Conservation (phyloP, 164 flowering plant genomes). For the Dillenia turbinata region DNA sequence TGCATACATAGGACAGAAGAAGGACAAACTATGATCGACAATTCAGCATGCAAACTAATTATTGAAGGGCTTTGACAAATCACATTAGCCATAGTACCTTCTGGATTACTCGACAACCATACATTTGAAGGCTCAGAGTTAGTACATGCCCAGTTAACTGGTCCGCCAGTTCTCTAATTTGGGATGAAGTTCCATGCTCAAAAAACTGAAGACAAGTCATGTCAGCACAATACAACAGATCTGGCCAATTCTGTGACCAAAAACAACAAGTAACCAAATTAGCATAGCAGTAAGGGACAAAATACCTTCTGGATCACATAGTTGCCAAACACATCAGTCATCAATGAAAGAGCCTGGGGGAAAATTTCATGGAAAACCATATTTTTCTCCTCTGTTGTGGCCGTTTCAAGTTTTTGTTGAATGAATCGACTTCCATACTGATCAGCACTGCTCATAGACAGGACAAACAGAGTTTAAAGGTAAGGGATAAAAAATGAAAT, state of each 20-base stretch:
- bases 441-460: constrained; percentile 62
- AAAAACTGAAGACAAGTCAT: constrained; percentile 51
- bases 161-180: constrained; percentile 73
- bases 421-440: constrained; percentile 98
- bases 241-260: neutral
- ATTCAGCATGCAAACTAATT: no score
- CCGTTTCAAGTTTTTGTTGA: constrained; percentile 96
- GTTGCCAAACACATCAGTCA: constrained; percentile 99
- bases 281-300: neutral
- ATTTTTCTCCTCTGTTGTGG: constrained; percentile 76
- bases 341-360: constrained; percentile 85
- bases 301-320: constrained; percentile 97
- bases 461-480: neutral
- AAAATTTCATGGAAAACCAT: constrained; percentile 85
- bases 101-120: constrained; percentile 90
- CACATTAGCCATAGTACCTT: constrained; percentile 37
- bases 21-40: no score
- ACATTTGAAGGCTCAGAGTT: constrained; percentile 85
- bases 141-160: constrained; percentile 70
- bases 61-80: no score
- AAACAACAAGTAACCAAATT: neutral
- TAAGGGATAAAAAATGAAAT: constrained; percentile 7
- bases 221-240: neutral
- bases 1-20: no score
- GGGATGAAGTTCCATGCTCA: constrained; percentile 75